Evolutionary conservation across 805 yeast genomes (phyloP).

Genomic region (Lipomyces yamadae): DNA sequence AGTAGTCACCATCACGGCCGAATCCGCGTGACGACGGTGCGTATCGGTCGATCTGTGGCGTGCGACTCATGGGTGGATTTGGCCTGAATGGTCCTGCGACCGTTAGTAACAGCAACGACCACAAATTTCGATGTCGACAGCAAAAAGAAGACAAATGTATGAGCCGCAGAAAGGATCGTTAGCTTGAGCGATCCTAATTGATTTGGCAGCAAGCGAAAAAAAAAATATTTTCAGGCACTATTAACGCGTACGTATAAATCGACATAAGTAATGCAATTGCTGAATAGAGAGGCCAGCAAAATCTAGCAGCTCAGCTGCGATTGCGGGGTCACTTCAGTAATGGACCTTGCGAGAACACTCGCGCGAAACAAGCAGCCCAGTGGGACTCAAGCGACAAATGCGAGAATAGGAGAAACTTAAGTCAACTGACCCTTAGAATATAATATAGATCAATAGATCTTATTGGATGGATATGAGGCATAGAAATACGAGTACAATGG

Average conservation of each 20-base stretch:
- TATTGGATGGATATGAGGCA: not conserved
- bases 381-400: slow-evolving; percentile 1
- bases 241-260: no score
- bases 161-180: not conserved
- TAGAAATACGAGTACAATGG: not conserved
- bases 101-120: not conserved
- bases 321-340: not conserved
- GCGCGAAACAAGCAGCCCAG: not conserved
- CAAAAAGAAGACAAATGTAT: not conserved
- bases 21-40: slow-evolving; percentile 7
- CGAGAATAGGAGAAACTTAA: not conserved
- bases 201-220: not conserved
- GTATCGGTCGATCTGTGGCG: slow-evolving; percentile 21
- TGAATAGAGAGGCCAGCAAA: not conserved
- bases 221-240: not conserved
- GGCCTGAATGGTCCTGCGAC: not conserved
- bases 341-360: not conserved
- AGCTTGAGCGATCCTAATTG: not conserved
- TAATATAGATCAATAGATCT: not conserved
- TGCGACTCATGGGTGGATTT: not conserved
- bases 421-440: slow-evolving; percentile 2
- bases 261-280: not conserved
- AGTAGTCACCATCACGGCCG: slow-evolving; percentile 23
- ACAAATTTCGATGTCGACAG: not conserved
- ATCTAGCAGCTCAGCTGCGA: not conserved